Conservation (phyloP, 1,139 yeast species). For the Candida frijolesensis region DNA sequence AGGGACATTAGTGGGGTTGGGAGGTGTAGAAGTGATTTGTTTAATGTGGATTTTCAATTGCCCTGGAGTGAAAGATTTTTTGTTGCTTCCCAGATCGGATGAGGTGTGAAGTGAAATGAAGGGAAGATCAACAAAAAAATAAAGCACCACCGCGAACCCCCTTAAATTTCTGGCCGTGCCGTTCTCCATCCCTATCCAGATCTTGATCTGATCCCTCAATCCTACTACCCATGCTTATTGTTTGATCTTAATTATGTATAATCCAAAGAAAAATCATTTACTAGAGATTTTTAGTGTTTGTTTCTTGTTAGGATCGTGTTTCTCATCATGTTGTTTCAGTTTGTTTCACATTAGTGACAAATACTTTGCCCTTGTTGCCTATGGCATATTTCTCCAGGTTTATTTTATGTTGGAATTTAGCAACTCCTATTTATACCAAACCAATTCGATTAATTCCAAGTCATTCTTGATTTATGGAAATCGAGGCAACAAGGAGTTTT, state of each 20-base stretch:
- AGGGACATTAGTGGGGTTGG: background rate
- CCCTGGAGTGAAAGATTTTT: background rate
- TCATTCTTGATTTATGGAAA: constrained; percentile 43
- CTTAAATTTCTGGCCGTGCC: too few relatives aligned
- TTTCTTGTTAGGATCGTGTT: constrained; percentile 23
- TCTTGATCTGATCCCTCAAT: background rate
- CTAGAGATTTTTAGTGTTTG: constrained; percentile 26
- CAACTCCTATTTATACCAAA: constrained; percentile 30
- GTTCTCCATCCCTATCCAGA: too few relatives aligned
- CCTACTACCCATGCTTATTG: background rate
- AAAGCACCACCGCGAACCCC: too few relatives aligned
- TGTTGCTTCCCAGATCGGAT: background rate
- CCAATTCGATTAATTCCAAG: constrained; percentile 23
- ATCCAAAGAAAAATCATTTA: constrained; percentile 23
- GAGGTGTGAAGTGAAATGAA: too few relatives aligned
- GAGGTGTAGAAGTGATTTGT: background rate
- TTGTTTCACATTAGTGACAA: constrained; percentile 3
- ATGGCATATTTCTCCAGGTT: constrained; percentile 23
- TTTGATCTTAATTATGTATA: constrained; percentile 7
- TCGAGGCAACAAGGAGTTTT: constrained; percentile 35
- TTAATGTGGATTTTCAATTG: too few relatives aligned
- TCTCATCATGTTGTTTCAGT: constrained; percentile 2
- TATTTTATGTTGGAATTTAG: constrained; percentile 36
- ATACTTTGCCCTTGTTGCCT: constrained; percentile 17
- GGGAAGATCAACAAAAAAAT: too few relatives aligned